Base-by-base conservation (phyloP, 1,284 basidiomycete species). In the Marasmius tenuissimus region DNA sequence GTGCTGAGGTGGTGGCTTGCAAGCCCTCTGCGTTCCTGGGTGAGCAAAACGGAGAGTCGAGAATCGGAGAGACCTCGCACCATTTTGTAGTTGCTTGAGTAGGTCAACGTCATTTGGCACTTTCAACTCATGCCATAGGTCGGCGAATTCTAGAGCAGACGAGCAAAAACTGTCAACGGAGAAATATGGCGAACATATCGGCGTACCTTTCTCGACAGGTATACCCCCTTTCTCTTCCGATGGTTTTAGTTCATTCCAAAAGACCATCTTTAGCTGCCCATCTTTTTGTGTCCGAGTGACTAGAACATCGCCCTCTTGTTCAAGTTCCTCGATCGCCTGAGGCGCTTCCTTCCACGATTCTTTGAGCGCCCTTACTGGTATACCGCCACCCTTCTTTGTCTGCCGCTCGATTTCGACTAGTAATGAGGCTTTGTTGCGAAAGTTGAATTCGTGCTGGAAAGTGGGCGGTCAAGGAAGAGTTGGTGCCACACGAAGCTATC, bases 261-360 rank as follows among this genome's bases (percentile, higher is more conserved):
- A 96, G 0, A 96, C 94, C 85, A 93, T 92, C 64, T 90, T 85
- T 72, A 93, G 78, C 68, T 92, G 88, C 0, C 91, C 92, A 66
- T 95, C 94, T 67, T 92, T 93, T 58, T 85, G 79, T 0, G 93
- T 93, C 37, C 94, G 81, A 34, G 92, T 93, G 10, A 95, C 92
- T 54, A 95, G 80, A 0, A 96, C 92, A 63, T 96, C 88, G 0
- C 94, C 92, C 67, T 94, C 92, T 70, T 91, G 86, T 71, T 93
- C 93, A 10, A 95, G 80, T 72, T 94, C 92, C 70, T 94, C 92
- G 51, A 95, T 89, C 0, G 90, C 92, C 59, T 81, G 77, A 1
- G 89, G 88, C 0, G 94, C 92, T 64, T 92, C 91, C 66, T 93
- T 92, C 91, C 94, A 97, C 18, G 91, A 92, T 70, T 96, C 94